Evolutionary conservation across 2,329 filamentous ascomycete genomes (phyloP).

Genomic region (Boeremia exigua): DNA sequence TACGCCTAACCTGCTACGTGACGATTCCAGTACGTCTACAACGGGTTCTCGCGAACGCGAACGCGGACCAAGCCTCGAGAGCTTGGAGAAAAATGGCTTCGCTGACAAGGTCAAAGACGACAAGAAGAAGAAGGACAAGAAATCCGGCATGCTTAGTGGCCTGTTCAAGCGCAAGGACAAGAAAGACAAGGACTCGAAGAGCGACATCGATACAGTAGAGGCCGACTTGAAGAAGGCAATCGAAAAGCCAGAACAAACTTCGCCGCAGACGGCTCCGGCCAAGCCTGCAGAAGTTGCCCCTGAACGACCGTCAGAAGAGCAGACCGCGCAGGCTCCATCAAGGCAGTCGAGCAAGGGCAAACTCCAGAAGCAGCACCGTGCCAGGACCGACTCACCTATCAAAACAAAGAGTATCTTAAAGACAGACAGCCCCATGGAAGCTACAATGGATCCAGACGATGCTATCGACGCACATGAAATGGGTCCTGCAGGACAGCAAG

Average conservation of each 20-base stretch:
- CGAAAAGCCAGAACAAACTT: constrained; percentile 45
- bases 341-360: constrained; percentile 49
- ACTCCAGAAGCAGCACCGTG: constrained; percentile 43
- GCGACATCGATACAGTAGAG: constrained; percentile 39
- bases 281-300: constrained; percentile 39
- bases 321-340: constrained; percentile 29
- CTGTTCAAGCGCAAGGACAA: constrained; percentile 72
- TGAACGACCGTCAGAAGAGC: constrained; percentile 41
- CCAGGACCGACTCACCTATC: constrained; percentile 40
- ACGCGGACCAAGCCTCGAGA: constrained; percentile 74
- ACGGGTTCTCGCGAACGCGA: constrained; percentile 50
- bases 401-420: constrained; percentile 43
- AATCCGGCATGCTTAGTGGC: constrained; percentile 74
- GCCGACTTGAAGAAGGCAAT: constrained; percentile 56
- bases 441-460: constrained; percentile 23
- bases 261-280: constrained; percentile 35
- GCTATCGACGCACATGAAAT: constrained; percentile 6
- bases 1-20: constrained; percentile 88
- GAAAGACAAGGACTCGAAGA: constrained; percentile 55
- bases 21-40: constrained; percentile 64
- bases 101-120: constrained; percentile 72
- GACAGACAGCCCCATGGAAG: constrained; percentile 39
- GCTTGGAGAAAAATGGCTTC: constrained; percentile 70
- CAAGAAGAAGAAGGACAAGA: constrained; percentile 75
- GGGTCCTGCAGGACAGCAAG: constrained; percentile 28